Evolutionary conservation across 2,329 filamentous ascomycete genomes (phyloP), one percentile per base, ranked within the genome.

Genomic region (Cladosporium sphaerospermum): DNA sequence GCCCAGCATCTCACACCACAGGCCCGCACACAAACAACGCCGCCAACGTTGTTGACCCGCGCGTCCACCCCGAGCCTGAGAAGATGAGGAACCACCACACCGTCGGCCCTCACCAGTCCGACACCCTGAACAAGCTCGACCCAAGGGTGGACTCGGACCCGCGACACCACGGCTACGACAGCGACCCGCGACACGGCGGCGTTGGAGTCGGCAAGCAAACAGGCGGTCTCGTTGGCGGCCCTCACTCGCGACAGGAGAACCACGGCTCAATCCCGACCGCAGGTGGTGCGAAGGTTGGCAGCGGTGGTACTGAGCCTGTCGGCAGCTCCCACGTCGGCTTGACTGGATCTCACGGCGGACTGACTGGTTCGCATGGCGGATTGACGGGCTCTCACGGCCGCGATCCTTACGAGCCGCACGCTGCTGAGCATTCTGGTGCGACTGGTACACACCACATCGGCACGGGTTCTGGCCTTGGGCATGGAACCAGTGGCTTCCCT

Each of bases 21-120:
- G 50, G 50, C 58, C 60, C 64, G 9, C 63, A 65, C 45, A 58
- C 58, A 1, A 61, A 56, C 46, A 61, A 65, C 53, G 42, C 49
- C 16, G 28, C 55, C 44, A 60, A 61, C 54, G 46, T 40, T 1
- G 49, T 46, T 9, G 59, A 61, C 33, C 57, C 57, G 32, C 51
- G 52, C 9, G 58, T 60, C n/a, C 57, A 55, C 11, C 44, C 50
- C 9, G 42, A 53, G 16, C 50, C 43, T 19, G 37, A 46, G 43
- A 53, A 53, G 43, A 45, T 53, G 43, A 32, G 13, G 13, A 31
- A 41, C n/a, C 45, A 54, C 45, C 33, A 45, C 28, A 53, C 50
- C 9, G 50, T 41, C 9, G 50, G 50, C 10, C 42, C 50, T 6
- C 51, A 53, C 37, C 31, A 53, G 6, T 53, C 53, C 6, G 55